phyloP scores from a whole-genome alignment of 768 basidiomycete genomes.

The Hysterangium stoloniferum region DNA sequence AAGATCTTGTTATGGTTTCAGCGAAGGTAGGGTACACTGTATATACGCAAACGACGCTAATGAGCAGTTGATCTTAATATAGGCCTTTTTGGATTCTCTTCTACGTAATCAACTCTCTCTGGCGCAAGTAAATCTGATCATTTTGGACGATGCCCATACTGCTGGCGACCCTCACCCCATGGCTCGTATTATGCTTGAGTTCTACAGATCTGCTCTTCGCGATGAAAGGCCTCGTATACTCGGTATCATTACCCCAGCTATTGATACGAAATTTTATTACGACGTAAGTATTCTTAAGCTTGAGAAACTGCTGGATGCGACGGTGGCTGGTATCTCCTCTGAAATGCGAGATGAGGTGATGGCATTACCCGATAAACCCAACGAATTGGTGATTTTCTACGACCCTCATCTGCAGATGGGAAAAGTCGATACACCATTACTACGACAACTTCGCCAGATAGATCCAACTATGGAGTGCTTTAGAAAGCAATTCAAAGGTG shows the following conservation, averaged over 20 bases:
- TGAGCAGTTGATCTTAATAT: neutral
- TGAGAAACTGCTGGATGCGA: slow-evolving; percentile 33
- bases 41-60: slow-evolving; percentile 7
- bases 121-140: slow-evolving; percentile 36
- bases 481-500: slow-evolving; percentile 37
- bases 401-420: slow-evolving; percentile 28
- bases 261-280: slow-evolving; percentile 17
- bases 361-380: slow-evolving; percentile 31
- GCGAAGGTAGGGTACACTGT: slow-evolving; percentile 28
- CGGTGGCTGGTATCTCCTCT: slow-evolving; percentile 30
- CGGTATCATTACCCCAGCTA: slow-evolving; percentile 26
- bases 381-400: slow-evolving; percentile 49
- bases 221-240: slow-evolving; percentile 37
- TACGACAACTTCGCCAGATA: slow-evolving; percentile 39
- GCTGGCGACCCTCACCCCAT: slow-evolving; percentile 34
- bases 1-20: slow-evolving; percentile 35
- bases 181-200: slow-evolving; percentile 38
- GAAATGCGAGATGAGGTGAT: slow-evolving; percentile 26
- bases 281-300: slow-evolving; percentile 29
- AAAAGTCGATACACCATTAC: slow-evolving; percentile 32
- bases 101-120: slow-evolving; percentile 31
- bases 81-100: slow-evolving; percentile 37
- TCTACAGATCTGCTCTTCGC: slow-evolving; percentile 31
- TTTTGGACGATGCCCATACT: slow-evolving; percentile 36
- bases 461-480: slow-evolving; percentile 34